A percentile compares a stretch with the other conserved stretches of the same genome.
phyloP scores from a whole-genome alignment of 345 rosid genomes.

The Heritiera littoralis region DNA sequence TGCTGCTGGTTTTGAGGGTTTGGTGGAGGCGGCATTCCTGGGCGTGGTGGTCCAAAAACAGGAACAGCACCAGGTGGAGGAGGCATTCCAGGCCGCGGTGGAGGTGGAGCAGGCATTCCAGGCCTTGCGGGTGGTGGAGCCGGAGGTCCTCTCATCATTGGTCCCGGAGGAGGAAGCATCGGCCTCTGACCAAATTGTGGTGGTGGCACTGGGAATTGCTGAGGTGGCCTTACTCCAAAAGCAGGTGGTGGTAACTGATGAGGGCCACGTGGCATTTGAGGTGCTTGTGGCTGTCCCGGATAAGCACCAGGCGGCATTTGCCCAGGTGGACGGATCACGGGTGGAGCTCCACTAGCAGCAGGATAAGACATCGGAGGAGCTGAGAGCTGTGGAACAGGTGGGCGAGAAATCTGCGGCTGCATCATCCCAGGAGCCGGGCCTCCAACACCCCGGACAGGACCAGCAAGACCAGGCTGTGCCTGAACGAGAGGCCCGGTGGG shows the following conservation, averaged over 20 bases:
- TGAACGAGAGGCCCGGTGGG: conserved; percentile 88
- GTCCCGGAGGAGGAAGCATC: conserved; percentile 70
- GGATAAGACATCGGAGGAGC: conserved; percentile 74
- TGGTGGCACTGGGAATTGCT: conserved; percentile 55
- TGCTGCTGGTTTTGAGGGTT: conserved; percentile 64
- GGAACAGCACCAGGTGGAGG: conserved; percentile 78
- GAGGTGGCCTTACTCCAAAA: conserved; percentile 82
- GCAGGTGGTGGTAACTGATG: conserved; percentile 59
- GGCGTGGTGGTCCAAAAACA: conserved; percentile 76
- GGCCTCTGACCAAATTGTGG: conserved; percentile 70
- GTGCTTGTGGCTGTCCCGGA: conserved; percentile 71
- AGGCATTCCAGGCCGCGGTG: conserved; percentile 85
- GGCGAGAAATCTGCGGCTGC: conserved; percentile 96
- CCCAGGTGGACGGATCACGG: conserved; percentile 77
- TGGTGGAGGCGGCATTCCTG: conserved; percentile 89
- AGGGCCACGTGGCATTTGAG: conserved; percentile 43
- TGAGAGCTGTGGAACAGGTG: conserved; percentile 59
- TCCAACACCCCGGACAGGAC: conserved; percentile 95
- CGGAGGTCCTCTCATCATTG: conserved; percentile 93
- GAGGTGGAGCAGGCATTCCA: conserved; percentile 76
- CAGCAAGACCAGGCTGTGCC: conserved; percentile 97
- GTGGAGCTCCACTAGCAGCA: conserved; percentile 40
- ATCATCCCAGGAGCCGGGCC: conserved; percentile 98
- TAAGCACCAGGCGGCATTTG: conserved; percentile 63
- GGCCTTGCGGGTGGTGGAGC: conserved; percentile 71